Conservation (phyloP, 2,329 filamentous ascomycete genomes). For the Cladorrhinum sp. region DNA sequence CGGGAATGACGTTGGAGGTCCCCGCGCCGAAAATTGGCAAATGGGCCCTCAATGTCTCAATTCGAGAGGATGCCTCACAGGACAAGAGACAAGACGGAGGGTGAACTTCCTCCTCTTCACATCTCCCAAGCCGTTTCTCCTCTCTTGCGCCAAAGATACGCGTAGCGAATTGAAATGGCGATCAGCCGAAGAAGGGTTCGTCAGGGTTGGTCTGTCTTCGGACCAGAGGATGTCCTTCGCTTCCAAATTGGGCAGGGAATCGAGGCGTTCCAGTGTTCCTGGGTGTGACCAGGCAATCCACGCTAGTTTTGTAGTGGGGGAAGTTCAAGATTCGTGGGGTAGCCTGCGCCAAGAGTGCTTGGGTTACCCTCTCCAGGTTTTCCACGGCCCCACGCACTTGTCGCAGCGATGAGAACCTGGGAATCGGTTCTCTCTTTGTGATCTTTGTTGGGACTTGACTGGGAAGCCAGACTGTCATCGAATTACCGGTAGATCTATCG, state of each 20-base stretch:
- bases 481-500: not conserved
- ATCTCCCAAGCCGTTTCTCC: not conserved
- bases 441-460: not conserved
- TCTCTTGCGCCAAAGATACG: not conserved
- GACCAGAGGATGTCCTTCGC: conserved; percentile 29
- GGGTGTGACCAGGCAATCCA: not conserved
- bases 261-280: conserved; percentile 1
- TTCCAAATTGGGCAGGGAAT: conserved; percentile 15
- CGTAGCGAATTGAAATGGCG: not conserved
- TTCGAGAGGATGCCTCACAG: not conserved
- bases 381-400: not conserved
- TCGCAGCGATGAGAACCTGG: not conserved
- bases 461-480: no score
- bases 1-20: conserved; percentile 7
- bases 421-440: not conserved
- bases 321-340: conserved; percentile 3
- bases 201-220: conserved; percentile 18
- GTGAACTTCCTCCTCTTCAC: not conserved
- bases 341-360: not conserved
- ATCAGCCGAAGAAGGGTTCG: conserved; percentile 1
- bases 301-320: not conserved
- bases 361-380: conserved; percentile 7
- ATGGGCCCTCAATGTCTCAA: not conserved
- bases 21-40: conserved; percentile 1
- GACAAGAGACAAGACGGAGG: not conserved